A percentile compares a stretch with the other conserved stretches of the same genome.
These are phyloP conservation scores for Chlamydomonas eustigma DNA, from an alignment of 139 green algal species.

Conservation along the genomic window DNA sequence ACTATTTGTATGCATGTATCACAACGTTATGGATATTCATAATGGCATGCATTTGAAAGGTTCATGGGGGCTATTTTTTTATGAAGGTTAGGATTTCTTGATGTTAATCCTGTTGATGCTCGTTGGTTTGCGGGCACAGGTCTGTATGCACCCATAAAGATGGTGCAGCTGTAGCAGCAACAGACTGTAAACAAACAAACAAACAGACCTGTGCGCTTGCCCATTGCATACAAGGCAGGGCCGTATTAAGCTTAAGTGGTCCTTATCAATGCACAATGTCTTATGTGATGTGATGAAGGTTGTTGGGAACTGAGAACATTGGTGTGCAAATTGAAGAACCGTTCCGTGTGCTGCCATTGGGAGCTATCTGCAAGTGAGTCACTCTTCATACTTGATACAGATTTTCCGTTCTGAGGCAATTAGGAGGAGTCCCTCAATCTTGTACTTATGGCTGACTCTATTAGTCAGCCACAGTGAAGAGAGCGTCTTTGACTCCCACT, in stretches of 20 bases:
- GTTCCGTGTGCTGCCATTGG: conserved; percentile 40
- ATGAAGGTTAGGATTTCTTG: too few species aligned
- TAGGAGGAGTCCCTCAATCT: neutral
- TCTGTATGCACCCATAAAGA: neutral
- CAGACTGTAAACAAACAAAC: neutral
- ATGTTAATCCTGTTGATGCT: neutral
- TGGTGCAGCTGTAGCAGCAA: neutral
- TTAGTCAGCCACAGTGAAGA: neutral
- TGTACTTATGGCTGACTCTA: neutral
- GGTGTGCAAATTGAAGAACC: conserved; percentile 50
- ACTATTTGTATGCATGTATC: too few species aligned
- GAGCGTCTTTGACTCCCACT: too few species aligned
- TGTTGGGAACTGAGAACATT: conserved; percentile 38
- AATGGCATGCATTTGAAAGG: too few species aligned
- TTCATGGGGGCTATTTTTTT: too few species aligned
- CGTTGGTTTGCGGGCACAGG: neutral
- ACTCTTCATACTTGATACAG: conserved; percentile 37
- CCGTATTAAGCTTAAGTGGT: neutral
- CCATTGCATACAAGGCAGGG: too few species aligned
- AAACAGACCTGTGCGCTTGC: neutral
- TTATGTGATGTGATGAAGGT: neutral
- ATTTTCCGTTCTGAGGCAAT: neutral
- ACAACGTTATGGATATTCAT: too few species aligned
- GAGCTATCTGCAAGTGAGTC: conserved; percentile 45
- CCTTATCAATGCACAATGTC: neutral